phyloP scores from a whole-genome alignment of 1,284 basidiomycete genomes.

The Apiotrichum montevideense region DNA sequence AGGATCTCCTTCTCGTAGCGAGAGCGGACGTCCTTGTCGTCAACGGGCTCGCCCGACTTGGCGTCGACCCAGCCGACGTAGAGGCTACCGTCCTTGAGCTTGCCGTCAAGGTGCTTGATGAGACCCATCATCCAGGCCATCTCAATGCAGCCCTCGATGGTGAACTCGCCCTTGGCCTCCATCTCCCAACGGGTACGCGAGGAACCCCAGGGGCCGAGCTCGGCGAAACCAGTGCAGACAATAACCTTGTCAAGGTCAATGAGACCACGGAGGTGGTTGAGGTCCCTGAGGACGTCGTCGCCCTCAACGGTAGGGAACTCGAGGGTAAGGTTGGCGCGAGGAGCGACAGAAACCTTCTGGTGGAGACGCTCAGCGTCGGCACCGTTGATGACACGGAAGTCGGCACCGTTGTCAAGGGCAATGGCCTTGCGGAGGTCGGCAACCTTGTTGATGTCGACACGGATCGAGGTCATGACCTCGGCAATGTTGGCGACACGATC shows the following conservation, averaged over 20 bases:
- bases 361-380: constrained; percentile 87
- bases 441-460: constrained; percentile 66
- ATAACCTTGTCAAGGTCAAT: constrained; percentile 93
- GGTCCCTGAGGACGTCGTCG: constrained; percentile 60
- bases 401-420: constrained; percentile 85
- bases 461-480: constrained; percentile 82
- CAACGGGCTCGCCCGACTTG: constrained; percentile 91
- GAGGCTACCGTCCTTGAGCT: constrained; percentile 81
- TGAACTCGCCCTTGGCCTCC: constrained; percentile 88
- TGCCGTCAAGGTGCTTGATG: constrained; percentile 97
- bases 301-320: constrained; percentile 80
- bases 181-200: constrained; percentile 99
- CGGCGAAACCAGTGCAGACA: constrained; percentile 93
- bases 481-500: constrained; percentile 92
- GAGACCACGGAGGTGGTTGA: constrained; percentile 71
- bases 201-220: constrained; percentile 98
- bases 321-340: constrained; percentile 94
- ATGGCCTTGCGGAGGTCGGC: constrained; percentile 89
- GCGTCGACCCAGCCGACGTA: constrained; percentile 98
- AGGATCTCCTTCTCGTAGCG: constrained; percentile 94
- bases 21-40: constrained; percentile 92
- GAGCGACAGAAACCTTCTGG: constrained; percentile 86
- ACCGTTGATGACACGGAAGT: constrained; percentile 88
- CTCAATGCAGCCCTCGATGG: constrained; percentile 95
- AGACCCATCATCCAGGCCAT: constrained; percentile 99